A percentile compares a stretch with the other conserved stretches of the same genome.
These are phyloP conservation scores for Aspergillus brasiliensis DNA, from an alignment of 2,329 filamentous ascomycete species.

Conservation along the genomic window DNA sequence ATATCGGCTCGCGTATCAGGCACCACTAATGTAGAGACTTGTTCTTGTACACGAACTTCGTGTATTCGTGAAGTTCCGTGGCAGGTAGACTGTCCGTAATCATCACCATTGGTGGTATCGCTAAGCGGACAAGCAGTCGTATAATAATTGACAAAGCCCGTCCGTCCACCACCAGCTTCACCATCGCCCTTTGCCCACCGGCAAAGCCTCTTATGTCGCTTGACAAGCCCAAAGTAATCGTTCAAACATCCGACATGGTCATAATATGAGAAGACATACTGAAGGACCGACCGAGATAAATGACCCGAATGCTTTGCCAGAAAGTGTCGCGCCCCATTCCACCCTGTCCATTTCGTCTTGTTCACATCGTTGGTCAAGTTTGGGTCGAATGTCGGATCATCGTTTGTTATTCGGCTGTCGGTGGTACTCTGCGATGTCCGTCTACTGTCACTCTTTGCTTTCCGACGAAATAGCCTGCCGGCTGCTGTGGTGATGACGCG, in stretches of 20 bases:
- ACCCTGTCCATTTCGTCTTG: neutral
- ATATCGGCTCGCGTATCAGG: too few species aligned
- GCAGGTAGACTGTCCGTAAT: neutral
- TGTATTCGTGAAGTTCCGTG: too few species aligned
- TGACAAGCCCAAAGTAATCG: neutral
- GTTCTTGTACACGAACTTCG: too few species aligned
- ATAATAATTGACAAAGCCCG: neutral
- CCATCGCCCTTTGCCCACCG: neutral
- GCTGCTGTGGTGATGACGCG: conserved; percentile 82
- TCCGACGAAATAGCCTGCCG: conserved; percentile 67
- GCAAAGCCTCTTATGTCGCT: neutral
- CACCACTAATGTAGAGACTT: too few species aligned
- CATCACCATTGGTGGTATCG: neutral
- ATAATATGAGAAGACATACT: neutral
- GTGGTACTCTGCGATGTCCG: neutral
- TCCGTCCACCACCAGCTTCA: too few species aligned
- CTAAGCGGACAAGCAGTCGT: neutral
- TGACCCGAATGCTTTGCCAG: neutral
- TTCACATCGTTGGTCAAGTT: neutral
- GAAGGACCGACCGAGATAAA: neutral
- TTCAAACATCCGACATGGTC: neutral
- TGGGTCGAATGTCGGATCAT: neutral
- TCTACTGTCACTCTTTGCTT: neutral
- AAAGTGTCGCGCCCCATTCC: neutral
- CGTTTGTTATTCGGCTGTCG: neutral